Evolutionary conservation across 164 flowering plant species (phyloP), one percentile per base, ranked within the genome.

Genomic region (Nymphaea thermarum): DNA sequence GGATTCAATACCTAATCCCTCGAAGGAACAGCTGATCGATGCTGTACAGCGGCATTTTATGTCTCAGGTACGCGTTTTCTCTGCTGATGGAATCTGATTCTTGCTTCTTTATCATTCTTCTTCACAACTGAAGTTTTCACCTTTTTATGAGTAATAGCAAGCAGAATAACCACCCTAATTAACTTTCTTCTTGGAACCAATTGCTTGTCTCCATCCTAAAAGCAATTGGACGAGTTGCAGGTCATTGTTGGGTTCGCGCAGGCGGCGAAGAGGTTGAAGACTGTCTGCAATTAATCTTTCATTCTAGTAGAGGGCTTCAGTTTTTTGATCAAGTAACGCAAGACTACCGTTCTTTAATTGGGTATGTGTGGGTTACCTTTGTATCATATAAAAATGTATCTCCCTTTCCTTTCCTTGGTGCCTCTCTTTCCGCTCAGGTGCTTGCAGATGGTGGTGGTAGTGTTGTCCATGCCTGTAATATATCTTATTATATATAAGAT

Each of bases 161-260:
- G 60, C 10, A 55, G 60, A 1, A 8, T 1, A 16, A 55, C 60
- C 60, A 1, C 3, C 36, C 36, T 47, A 6, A 62, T 43, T 62
- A 44, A 62, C 57, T 10, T 64, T 45, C 53, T 43, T 68, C 51
- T 71, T 60, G 44, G 65, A 66, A n/a, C 77, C 65, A 45, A 73
- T 68, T 75, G 75, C 43, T 67, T 63, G 65, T 41, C 14, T 51
- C 65, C 53, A 66, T 73, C 62, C 68, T 81, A 6, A 82, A 66
- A 93, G 96, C 93, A 89, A 87, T 80, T 93, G 90, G 98, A 93
- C 66, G 98, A 93, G 87, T 71, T 89, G 81, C 96, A 93, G 82
- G 98, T 93, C n/a, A 89, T 93, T 36, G 78, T 77, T 16, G 92
- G 91, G 64, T 93, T 93, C 73, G 94, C 81, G 67, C 82, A 89